Base-by-base conservation (phyloP, 768 basidiomycete species). In the Hortiboletus campestris region DNA sequence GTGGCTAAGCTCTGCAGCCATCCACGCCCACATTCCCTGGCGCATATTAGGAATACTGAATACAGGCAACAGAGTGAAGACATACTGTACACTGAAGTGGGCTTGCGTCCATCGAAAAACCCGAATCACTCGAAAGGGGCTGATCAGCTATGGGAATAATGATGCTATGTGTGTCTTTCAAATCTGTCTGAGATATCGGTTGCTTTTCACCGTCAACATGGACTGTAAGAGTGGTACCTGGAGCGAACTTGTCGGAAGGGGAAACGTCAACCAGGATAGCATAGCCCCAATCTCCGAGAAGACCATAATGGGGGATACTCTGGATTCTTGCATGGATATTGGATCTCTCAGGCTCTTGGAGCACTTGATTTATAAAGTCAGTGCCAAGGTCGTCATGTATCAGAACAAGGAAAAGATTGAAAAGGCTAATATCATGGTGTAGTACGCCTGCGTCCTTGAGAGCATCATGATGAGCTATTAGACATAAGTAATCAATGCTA, bases 271-370 rank as follows among this genome's bases (percentile, higher is more conserved):
- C 25, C 25, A 4, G 25, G 29, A 31, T 10, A 31, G 29, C 29
- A 10, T 47, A 55, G 4, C 49, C 58, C 49, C 45, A 57, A n/a
- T 60, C 51, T 1, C 17, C 28, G 2, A 59, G 38, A 7, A 56
- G 31, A 10, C 58, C 51, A 20, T 19, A 20, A 20, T 14, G 39
- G 14, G 50, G 12, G 11, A 31, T 19, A 1, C 2, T 13, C 17
- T 11, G 17, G 6, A 42, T 40, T 47, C 22, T 47, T 5, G 22
- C 20, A 5, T 17, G 31, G 19, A 46, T 0, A 13, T 8, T n/a
- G 10, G 11, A 8, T 6, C 29, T 4, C 29, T 19, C n/a, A 8
- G 46, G 32, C 20, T 35, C 46, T 22, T 35, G 16, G 25, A 48
- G 35, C 14, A 28, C n/a, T 17, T 4, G 10, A 4, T 46, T 19